These are phyloP conservation scores for Colletotrichum eremochloae DNA, from an alignment of 2,329 filamentous ascomycete genomes.

Conservation along the genomic window DNA sequence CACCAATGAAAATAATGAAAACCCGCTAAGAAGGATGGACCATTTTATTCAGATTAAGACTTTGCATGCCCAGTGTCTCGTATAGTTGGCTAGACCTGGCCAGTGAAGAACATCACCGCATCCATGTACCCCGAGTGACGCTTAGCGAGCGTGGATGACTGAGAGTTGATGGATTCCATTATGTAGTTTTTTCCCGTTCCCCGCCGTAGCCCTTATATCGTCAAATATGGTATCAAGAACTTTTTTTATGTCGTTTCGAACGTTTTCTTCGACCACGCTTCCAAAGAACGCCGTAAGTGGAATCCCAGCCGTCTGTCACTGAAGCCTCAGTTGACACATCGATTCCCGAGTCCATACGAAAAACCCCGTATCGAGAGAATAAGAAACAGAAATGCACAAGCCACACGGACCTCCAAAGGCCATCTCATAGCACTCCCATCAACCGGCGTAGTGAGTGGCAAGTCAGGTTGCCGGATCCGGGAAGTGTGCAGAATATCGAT, in stretches of 20 bases:
- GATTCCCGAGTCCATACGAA: background rate
- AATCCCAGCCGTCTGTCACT: background rate
- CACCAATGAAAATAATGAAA: background rate
- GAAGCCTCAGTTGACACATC: background rate
- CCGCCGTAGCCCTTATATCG: background rate
- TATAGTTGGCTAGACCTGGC: background rate
- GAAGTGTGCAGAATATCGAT: background rate
- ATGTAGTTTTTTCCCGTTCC: background rate
- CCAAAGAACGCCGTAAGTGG: background rate
- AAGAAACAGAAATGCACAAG: background rate
- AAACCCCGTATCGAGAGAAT: conserved; percentile 4
- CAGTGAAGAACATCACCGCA: background rate
- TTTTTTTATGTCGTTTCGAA: conserved; percentile 36
- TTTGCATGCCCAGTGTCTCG: background rate
- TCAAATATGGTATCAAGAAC: conserved; percentile 35
- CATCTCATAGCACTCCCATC: too few relatives aligned
- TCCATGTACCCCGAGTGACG: too few relatives aligned
- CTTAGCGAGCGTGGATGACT: background rate
- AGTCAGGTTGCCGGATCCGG: background rate
- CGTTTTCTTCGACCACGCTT: conserved; percentile 22
- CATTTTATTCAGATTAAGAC: background rate
- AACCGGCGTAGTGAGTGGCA: background rate
- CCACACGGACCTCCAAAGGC: background rate
- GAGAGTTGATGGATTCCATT: background rate
- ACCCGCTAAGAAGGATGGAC: background rate